These are phyloP conservation scores for Microstegium vimineum DNA, from an alignment of 176 grass and related monocot genomes.

Conservation along the genomic window DNA sequence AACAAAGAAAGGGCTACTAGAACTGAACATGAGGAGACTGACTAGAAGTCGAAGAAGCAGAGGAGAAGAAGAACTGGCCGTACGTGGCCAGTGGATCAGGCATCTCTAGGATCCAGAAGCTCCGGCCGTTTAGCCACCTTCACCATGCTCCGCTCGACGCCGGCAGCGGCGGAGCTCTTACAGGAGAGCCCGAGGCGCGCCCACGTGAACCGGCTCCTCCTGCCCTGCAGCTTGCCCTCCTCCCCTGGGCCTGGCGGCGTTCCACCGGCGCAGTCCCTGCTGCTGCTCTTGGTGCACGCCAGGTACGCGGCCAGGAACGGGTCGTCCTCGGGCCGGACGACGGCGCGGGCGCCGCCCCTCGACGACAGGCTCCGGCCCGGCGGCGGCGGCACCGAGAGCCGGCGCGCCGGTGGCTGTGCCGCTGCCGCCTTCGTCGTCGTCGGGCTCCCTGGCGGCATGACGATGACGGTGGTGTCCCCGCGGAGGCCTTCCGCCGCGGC, in stretches of 20 bases:
- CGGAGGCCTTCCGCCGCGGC: background rate
- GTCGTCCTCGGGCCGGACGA: constrained; percentile 57
- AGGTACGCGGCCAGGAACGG: constrained; percentile 82
- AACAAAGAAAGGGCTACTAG: background rate
- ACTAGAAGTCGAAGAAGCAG: background rate
- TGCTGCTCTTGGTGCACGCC: constrained; percentile 68
- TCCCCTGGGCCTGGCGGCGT: no score
- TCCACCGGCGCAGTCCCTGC: background rate
- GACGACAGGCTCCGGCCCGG: background rate
- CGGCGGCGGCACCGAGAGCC: background rate
- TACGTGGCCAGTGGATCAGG: background rate
- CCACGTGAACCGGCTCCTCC: constrained; percentile 27
- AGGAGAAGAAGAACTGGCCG: background rate
- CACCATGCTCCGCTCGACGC: constrained; percentile 48
- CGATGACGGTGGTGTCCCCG: constrained; percentile 7
- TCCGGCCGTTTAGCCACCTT: constrained; percentile 36
- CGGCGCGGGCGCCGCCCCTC: background rate
- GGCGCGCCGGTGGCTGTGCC: constrained; percentile 34
- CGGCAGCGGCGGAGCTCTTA: constrained; percentile 29
- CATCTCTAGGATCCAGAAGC: constrained; percentile 20
- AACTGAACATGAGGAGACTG: background rate
- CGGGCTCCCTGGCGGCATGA: background rate
- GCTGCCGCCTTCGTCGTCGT: constrained; percentile 25
- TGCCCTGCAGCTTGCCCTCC: background rate
- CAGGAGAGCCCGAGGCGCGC: constrained; percentile 42